phyloP scores from a whole-genome alignment of 2,329 filamentous ascomycete genomes.

The Magnaporthales sp. region DNA sequence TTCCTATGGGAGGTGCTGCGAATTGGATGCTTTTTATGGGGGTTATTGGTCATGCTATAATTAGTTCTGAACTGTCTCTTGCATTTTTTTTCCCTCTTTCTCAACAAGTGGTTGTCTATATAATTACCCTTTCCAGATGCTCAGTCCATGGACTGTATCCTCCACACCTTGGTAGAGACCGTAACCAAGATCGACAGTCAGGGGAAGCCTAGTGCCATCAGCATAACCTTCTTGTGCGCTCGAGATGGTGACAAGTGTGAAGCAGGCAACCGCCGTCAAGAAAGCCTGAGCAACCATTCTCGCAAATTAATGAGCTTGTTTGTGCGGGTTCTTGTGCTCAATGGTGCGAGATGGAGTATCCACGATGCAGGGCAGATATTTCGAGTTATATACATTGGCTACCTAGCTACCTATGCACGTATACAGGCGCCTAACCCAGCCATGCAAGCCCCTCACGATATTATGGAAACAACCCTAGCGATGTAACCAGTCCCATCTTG shows the following conservation, averaged over 20 bases:
- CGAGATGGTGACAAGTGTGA: not conserved
- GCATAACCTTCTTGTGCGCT: not conserved
- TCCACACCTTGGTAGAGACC: conserved; percentile 11
- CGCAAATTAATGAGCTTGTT: not conserved
- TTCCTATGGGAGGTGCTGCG: conserved; percentile 10
- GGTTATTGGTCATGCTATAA: not conserved
- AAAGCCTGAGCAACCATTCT: not conserved
- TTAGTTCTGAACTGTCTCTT: too few relatives aligned
- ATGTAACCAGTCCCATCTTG: too few relatives aligned
- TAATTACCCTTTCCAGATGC: conserved; percentile 10
- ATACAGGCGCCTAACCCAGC: too few relatives aligned
- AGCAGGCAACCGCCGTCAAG: not conserved
- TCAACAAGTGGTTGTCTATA: not conserved
- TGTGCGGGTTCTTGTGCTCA: too few relatives aligned
- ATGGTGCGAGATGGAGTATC: too few relatives aligned
- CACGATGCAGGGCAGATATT: too few relatives aligned
- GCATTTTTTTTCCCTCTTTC: not conserved
- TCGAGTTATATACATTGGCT: too few relatives aligned
- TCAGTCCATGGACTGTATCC: conserved; percentile 7
- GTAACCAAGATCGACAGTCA: conserved; percentile 13
- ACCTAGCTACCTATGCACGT: too few relatives aligned
- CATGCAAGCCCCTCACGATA: too few relatives aligned
- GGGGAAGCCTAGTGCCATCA: not conserved
- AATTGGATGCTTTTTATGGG: conserved; percentile 8
- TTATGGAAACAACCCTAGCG: too few relatives aligned